Conservation (phyloP, 148 eudicot species). For the Dysphania ambrosioides region DNA sequence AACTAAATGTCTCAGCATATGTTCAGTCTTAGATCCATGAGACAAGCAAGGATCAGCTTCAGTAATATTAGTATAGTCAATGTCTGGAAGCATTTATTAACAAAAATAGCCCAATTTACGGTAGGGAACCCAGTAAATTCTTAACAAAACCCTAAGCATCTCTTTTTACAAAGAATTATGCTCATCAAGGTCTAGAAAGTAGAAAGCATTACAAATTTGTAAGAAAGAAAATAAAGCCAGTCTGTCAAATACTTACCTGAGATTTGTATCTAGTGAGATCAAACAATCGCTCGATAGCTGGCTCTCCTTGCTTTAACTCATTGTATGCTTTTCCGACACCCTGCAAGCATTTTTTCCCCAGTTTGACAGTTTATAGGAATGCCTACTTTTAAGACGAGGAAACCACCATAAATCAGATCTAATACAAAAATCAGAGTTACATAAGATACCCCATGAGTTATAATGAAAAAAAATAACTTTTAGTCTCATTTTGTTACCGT, state of each 20-base stretch:
- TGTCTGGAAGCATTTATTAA: neutral
- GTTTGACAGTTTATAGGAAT: constrained; percentile 28
- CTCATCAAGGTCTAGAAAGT: neutral
- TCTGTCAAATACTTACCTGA: constrained; percentile 39
- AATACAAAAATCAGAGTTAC: constrained; percentile 8
- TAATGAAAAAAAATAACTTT: neutral
- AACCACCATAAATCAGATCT: constrained; percentile 14
- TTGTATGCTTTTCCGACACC: constrained; percentile 94
- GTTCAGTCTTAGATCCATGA: neutral
- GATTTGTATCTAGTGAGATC: constrained; percentile 61
- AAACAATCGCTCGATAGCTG: constrained; percentile 89
- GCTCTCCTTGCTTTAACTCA: constrained; percentile 95
- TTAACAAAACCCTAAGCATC: neutral
- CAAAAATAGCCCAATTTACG: neutral
- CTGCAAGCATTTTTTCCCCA: constrained; percentile 53
- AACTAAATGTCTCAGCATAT: neutral
- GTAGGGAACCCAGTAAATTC: neutral
- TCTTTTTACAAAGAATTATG: neutral
- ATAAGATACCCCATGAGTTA: neutral
- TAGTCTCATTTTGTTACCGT: neutral
- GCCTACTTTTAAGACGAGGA: constrained; percentile 31
- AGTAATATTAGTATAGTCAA: neutral
- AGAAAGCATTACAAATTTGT: neutral
- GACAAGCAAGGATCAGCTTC: neutral
- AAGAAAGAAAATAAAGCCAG: neutral